These are phyloP conservation scores for Paspalum notatum DNA, from an alignment of 176 grass and related monocot genomes.

Conservation along the genomic window DNA sequence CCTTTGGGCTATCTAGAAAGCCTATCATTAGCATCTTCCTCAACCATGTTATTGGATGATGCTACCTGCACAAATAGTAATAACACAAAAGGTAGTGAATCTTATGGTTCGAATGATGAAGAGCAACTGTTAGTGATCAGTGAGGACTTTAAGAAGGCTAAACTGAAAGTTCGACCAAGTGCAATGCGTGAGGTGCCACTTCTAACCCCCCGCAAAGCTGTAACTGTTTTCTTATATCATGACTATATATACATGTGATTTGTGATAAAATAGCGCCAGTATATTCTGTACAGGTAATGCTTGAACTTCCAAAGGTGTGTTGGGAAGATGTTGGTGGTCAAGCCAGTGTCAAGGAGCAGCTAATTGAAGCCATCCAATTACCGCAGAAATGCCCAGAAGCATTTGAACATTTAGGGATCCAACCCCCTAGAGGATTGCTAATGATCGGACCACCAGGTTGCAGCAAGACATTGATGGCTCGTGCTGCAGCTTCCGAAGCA, in stretches of 20 bases:
- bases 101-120: conserved; percentile 35
- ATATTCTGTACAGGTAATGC: conserved; percentile 63
- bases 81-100: conserved; percentile 26
- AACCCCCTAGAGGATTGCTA: conserved; percentile 69
- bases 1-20: conserved; percentile 39
- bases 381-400: conserved; percentile 75
- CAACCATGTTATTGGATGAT: conserved; percentile 52
- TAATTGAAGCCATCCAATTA: conserved; percentile 82
- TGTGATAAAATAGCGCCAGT: conserved; percentile 4
- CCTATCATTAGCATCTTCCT: conserved; percentile 62
- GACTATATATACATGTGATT: conserved; percentile 4
- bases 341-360: conserved; percentile 71
- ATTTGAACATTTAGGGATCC: conserved; percentile 67
- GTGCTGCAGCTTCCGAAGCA: conserved; percentile 93
- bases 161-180: conserved; percentile 89
- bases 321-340: conserved; percentile 98
- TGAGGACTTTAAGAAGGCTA: conserved; percentile 85
- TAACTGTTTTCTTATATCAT: conserved; percentile 10
- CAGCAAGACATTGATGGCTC: conserved; percentile 96
- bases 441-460: conserved; percentile 98
- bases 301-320: conserved; percentile 82
- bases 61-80: conserved; percentile 2
- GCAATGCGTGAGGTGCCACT: conserved; percentile 90
- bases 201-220: conserved; percentile 10
- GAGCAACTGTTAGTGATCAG: conserved; percentile 47